Evolutionary conservation across 805 yeast genomes (phyloP), one percentile per base, ranked within the genome.

Genomic region (Ogataea glucozyma): DNA sequence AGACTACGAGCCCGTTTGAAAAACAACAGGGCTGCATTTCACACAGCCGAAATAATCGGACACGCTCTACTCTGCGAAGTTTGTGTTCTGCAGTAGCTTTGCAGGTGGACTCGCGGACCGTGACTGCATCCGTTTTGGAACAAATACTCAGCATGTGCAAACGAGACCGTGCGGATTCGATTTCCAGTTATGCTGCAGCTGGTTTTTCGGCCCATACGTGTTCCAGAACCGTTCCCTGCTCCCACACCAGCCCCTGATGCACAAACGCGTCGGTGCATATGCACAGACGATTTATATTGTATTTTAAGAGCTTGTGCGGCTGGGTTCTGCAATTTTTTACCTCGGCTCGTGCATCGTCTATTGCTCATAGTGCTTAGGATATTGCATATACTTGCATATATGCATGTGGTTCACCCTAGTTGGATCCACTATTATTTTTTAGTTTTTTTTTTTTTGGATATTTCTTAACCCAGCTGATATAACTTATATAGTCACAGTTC

Each of bases 261-360:
- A 34, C 30, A 24, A 13, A 23, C 38, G 21, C 38, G 29, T 34
- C 38, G 38, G 38, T 34, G 30, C 38, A 34, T 34, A 34, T 34
- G 38, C 38, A 34, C 38, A 20, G 38, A 34, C 38, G 38, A 34
- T 23, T 30, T 34, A 14, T n/a, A 10, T 22, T 34, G 13, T 34
- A 21, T 17, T 21, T 12, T 12, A 10, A 16, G 16, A 9, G 11
- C 38, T 10, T 9, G 21, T 30, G 32, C 13, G 32, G 21, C 20
- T 30, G 32, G 20, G 21, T 12, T n/a, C n/a, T n/a, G n/a, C n/a
- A n/a, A 27, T 13, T 8, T 6, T n/a, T 17, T 18, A 13, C 16
- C 6, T 27, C 10, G 10, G 29, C 38, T 9, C 8, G 8, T 23
- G 21, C 16, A 16, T 23, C 16, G 26, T 23, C 11, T 9, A 8